phyloP scores from a whole-genome alignment of 768 basidiomycete genomes.

The Mycena polygramma region DNA sequence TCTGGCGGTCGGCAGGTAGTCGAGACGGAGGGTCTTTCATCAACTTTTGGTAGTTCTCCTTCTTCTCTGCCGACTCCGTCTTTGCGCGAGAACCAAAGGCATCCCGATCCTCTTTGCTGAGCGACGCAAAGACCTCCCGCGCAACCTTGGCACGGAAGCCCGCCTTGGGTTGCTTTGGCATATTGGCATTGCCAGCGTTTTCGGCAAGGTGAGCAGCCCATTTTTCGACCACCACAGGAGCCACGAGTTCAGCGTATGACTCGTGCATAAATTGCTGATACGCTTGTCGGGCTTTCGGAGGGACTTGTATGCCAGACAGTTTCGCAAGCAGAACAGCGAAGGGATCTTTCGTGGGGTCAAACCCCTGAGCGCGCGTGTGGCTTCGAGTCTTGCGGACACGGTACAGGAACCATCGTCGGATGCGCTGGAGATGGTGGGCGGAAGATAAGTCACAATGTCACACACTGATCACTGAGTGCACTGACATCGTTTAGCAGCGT shows the following conservation, averaged over 20 bases:
- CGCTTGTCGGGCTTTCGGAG: constrained; percentile 23
- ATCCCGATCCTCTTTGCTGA: background rate
- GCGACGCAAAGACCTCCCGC: background rate
- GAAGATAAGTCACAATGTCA: constrained; percentile 1
- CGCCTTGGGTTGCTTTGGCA: background rate
- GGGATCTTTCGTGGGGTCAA: constrained; percentile 15
- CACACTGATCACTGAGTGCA: background rate
- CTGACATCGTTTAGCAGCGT: constrained; percentile 10
- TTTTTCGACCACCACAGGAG: background rate
- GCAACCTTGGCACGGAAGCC: background rate
- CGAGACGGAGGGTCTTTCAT: background rate
- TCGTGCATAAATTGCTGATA: constrained; percentile 38
- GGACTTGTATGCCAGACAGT: constrained; percentile 4
- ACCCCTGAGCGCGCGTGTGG: background rate
- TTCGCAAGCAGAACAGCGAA: constrained; percentile 14
- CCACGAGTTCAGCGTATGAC: background rate
- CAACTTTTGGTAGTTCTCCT: background rate
- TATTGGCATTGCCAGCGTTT: background rate
- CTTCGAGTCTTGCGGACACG: background rate
- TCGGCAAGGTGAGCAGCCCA: constrained; percentile 5
- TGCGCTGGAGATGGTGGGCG: constrained; percentile 10
- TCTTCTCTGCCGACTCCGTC: background rate
- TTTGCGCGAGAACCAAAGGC: background rate
- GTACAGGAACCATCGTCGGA: constrained; percentile 14
- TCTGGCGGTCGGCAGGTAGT: constrained; percentile 4